phyloP scores from a whole-genome alignment of 2,329 filamentous ascomycete species.

The Apiospora pterosperma region DNA sequence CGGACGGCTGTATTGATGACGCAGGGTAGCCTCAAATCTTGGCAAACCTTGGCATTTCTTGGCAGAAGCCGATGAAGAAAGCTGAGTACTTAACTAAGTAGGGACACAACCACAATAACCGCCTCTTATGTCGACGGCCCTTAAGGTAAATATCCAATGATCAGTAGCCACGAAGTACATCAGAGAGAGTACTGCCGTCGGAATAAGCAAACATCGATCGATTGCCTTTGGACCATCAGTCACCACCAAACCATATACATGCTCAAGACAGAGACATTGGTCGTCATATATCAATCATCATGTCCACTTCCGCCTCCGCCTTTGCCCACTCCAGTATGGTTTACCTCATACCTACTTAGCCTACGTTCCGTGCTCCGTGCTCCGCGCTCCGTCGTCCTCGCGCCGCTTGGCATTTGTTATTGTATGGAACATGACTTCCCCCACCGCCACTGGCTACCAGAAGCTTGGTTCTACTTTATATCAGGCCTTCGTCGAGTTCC shows the following conservation, averaged over 20 bases:
- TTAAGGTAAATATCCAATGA: no score
- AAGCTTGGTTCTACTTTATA: conserved; percentile 13
- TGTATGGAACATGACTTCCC: background rate
- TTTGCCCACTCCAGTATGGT: background rate
- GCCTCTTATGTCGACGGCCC: background rate
- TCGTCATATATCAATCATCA: background rate
- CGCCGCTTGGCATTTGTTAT: background rate
- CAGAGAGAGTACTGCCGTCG: background rate
- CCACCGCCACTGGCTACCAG: background rate
- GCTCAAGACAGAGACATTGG: background rate
- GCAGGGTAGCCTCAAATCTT: conserved; percentile 14
- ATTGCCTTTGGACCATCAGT: background rate
- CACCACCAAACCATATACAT: background rate
- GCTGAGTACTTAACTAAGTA: no score
- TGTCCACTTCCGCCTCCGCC: background rate
- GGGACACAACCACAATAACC: background rate
- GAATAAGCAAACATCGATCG: background rate
- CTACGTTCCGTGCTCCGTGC: background rate
- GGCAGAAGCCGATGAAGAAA: background rate
- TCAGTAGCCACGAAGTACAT: no score
- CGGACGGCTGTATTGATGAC: conserved; percentile 6
- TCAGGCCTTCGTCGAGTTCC: conserved; percentile 27
- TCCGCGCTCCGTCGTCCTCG: no score
- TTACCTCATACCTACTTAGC: background rate
- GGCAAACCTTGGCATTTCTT: conserved; percentile 13